A percentile compares a stretch with the other conserved stretches of the same genome.
phyloP scores from a whole-genome alignment of 176 grass and related monocot species.

The Musa itinerans region DNA sequence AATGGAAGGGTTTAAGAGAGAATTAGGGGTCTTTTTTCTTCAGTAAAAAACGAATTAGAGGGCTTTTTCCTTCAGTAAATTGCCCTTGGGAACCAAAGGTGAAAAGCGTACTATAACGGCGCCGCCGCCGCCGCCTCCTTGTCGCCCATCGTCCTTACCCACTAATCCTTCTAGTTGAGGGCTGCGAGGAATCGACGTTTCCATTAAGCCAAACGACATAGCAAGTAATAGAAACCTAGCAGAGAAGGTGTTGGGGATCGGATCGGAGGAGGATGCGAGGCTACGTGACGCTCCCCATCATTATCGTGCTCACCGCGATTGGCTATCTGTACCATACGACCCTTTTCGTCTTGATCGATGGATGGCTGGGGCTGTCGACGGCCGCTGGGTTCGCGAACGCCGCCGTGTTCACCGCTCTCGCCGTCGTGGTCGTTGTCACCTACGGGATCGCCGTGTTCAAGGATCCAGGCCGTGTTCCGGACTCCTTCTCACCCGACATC shows the following conservation, averaged over 20 bases:
- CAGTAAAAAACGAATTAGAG: too few relatives aligned
- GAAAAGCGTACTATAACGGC: background rate
- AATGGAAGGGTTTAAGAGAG: too few relatives aligned
- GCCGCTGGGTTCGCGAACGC: conserved; percentile 65
- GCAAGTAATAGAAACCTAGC: background rate
- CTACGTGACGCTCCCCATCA: conserved; percentile 81
- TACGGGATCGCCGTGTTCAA: conserved; percentile 49
- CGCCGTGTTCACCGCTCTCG: conserved; percentile 38
- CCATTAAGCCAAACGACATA: background rate
- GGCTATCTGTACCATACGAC: conserved; percentile 75
- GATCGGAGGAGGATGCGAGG: conserved; percentile 39
- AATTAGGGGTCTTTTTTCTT: too few relatives aligned
- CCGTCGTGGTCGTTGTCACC: conserved; percentile 42
- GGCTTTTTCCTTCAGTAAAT: too few relatives aligned
- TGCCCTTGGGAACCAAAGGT: too few relatives aligned
- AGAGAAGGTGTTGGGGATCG: background rate
- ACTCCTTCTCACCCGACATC: conserved; percentile 66
- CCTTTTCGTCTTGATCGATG: conserved; percentile 73
- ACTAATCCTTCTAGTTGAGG: background rate
- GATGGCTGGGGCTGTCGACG: conserved; percentile 66
- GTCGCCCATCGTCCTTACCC: background rate
- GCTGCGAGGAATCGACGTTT: background rate
- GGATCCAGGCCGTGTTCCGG: conserved; percentile 74
- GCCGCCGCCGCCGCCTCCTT: background rate
- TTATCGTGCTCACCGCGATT: conserved; percentile 66